phyloP scores from a whole-genome alignment of 257 asterid species.

The Rubia yunnanensis region DNA sequence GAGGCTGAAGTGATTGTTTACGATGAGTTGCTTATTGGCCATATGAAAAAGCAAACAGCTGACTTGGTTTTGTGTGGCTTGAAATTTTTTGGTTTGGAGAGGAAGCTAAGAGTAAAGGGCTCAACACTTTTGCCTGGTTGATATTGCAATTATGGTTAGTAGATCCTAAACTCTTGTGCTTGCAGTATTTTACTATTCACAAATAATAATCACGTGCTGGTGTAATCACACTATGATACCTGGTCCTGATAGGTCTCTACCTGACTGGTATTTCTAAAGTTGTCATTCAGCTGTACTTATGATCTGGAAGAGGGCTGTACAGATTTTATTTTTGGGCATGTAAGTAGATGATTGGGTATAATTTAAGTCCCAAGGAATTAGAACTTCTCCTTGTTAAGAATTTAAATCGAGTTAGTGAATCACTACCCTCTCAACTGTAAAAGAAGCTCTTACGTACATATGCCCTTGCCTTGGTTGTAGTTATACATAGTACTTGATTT shows the following conservation, averaged over 20 bases:
- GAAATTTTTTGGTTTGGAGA: slow-evolving; percentile 80
- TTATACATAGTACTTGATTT: not conserved
- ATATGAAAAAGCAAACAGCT: slow-evolving; percentile 82
- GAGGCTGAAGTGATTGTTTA: slow-evolving; percentile 65
- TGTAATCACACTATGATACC: not conserved
- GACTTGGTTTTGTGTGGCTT: slow-evolving; percentile 72
- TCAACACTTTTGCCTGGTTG: slow-evolving; percentile 41
- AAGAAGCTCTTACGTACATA: not conserved
- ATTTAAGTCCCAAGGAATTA: not conserved
- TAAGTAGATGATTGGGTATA: not conserved
- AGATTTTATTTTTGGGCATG: not conserved
- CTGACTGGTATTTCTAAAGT: not conserved
- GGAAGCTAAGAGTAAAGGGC: slow-evolving; percentile 62
- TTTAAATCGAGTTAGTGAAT: slow-evolving; percentile 6
- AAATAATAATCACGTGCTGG: not conserved
- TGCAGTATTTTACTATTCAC: too few relatives aligned
- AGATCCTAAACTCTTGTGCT: not conserved
- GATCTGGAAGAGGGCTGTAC: not conserved
- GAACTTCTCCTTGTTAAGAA: not conserved
- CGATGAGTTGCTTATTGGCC: slow-evolving; percentile 77
- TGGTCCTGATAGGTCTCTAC: not conserved
- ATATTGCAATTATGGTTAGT: slow-evolving; percentile 4
- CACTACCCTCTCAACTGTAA: not conserved
- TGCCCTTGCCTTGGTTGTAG: not conserved
- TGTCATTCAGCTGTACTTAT: not conserved